A percentile compares a stretch with the other conserved stretches of the same genome.
Evolutionary conservation across 805 yeast genomes (phyloP).

Genomic region (Pichia scutulata): DNA sequence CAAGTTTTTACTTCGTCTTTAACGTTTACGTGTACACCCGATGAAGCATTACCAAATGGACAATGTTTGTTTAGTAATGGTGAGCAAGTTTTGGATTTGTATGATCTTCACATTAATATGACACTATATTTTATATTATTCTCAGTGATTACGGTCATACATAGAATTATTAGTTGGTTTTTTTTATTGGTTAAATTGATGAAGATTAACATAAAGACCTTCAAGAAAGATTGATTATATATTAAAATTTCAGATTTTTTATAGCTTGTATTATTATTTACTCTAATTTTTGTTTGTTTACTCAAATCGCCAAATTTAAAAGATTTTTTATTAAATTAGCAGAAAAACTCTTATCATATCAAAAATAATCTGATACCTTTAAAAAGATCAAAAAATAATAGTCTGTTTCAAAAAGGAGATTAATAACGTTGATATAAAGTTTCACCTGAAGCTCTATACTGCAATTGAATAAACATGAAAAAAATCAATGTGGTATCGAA

Average conservation of each 20-base stretch:
- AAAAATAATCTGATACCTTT: too few relatives aligned
- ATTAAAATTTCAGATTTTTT: too few relatives aligned
- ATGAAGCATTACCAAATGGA: conserved; percentile 24
- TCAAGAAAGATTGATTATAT: not conserved
- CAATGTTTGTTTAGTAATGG: conserved; percentile 48
- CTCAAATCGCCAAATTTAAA: too few relatives aligned
- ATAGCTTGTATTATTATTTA: too few relatives aligned
- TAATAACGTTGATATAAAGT: too few relatives aligned
- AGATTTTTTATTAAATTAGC: too few relatives aligned
- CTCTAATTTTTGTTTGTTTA: not conserved
- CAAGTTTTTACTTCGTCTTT: conserved; percentile 46
- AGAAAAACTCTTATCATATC: too few relatives aligned
- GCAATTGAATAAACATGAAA: too few relatives aligned
- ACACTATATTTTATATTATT: conserved; percentile 33
- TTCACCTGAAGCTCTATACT: too few relatives aligned
- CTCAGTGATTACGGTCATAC: conserved; percentile 33
- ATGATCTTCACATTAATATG: conserved; percentile 35
- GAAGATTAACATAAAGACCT: conserved; percentile 13
- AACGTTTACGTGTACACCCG: conserved; percentile 38
- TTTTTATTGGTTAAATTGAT: conserved; percentile 20
- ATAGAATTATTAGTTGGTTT: conserved; percentile 32
- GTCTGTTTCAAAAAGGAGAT: too few relatives aligned
- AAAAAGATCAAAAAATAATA: too few relatives aligned
- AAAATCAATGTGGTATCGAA: too few relatives aligned
- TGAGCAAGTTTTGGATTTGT: conserved; percentile 44